Evolutionary conservation across 768 basidiomycete genomes (phyloP), one percentile per base, ranked within the genome.

Genomic region (Suillus brevipes): DNA sequence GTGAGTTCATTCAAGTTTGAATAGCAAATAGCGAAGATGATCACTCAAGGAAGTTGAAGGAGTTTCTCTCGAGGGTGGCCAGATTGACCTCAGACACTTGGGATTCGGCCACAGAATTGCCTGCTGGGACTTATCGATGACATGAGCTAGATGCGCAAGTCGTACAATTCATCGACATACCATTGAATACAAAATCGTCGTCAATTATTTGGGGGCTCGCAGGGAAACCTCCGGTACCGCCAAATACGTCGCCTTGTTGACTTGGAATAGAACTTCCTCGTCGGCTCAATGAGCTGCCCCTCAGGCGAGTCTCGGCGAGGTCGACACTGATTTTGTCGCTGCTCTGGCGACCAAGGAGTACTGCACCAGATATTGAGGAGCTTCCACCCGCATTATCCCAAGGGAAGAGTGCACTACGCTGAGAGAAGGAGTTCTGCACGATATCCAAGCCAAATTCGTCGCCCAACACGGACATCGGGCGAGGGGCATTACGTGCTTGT

Each of bases 331-430:
- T 71, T 55, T 79, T 78, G 60, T 84, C 84, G 67, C 80, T 84
- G 49, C 79, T 80, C 57, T 73, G 70, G 40, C 64, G 61, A 8
- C 68, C 73, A 16, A 72, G 64, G 25, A 76, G 77, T 42, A 78
- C 79, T 20, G 71, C 76, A 31, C 76, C 84, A 38, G 71, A 68
- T 31, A 78, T 79, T 38, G 84, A 87, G 1, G 89, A 89, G 60
- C 88, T 90, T 47, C 79, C 81, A 1, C 87, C 89, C 6, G 91
- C 91, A 72, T 93, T 84, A 71, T 94, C 91, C 92, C 92, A 94
- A 6, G 92, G 92, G 72, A 92, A 92, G 37, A 93, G 72, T 10
- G 88, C 87, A 67, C 86, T 90, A 40, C 83, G 80, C 70, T 91
- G 90, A 23, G 90, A 90, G 49, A 77, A 73, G 38, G 75, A 74